These are phyloP conservation scores for Phialocephala subalpina DNA, from an alignment of 2,329 filamentous ascomycete species.

Conservation along the genomic window DNA sequence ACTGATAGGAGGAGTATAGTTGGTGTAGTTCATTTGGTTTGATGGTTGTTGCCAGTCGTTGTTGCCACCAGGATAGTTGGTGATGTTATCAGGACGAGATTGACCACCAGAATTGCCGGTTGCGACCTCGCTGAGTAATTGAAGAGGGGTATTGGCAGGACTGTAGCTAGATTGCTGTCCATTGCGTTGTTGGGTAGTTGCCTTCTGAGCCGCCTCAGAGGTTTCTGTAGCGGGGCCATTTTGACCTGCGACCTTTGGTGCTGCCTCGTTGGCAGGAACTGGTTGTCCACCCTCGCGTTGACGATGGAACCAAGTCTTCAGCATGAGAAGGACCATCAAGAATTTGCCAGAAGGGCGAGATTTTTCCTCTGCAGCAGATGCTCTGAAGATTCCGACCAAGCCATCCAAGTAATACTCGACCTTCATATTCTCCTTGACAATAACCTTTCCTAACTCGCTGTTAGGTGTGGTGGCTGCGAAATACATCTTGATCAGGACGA, in stretches of 20 bases:
- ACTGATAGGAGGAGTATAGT: conserved; percentile 26
- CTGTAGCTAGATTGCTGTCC: conserved; percentile 39
- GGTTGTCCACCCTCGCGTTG: conserved; percentile 40
- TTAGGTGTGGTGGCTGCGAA: conserved; percentile 67
- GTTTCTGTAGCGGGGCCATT: conserved; percentile 8
- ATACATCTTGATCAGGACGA: conserved; percentile 67
- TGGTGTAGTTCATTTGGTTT: conserved; percentile 18
- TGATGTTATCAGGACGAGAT: conserved; percentile 32
- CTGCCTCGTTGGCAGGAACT: conserved; percentile 11
- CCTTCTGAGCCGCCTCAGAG: conserved; percentile 13
- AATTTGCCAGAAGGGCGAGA: conserved; percentile 76
- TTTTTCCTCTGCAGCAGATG: conserved; percentile 67
- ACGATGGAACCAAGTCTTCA: conserved; percentile 65
- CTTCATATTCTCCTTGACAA: conserved; percentile 72
- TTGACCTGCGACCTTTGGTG: conserved; percentile 11
- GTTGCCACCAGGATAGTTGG: conserved; percentile 30
- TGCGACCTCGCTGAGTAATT: conserved; percentile 51
- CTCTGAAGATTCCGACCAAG: conserved; percentile 73
- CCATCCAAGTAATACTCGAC: conserved; percentile 71
- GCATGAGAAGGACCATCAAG: conserved; percentile 72
- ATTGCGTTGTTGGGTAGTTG: conserved; percentile 27
- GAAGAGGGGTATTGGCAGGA: conserved; percentile 46
- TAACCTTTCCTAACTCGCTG: conserved; percentile 73
- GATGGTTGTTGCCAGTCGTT: conserved; percentile 38
- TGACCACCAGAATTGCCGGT: conserved; percentile 44